These are phyloP conservation scores for Tylopilus sp. DNA, from an alignment of 1,284 basidiomycete genomes.

Conservation along the genomic window DNA sequence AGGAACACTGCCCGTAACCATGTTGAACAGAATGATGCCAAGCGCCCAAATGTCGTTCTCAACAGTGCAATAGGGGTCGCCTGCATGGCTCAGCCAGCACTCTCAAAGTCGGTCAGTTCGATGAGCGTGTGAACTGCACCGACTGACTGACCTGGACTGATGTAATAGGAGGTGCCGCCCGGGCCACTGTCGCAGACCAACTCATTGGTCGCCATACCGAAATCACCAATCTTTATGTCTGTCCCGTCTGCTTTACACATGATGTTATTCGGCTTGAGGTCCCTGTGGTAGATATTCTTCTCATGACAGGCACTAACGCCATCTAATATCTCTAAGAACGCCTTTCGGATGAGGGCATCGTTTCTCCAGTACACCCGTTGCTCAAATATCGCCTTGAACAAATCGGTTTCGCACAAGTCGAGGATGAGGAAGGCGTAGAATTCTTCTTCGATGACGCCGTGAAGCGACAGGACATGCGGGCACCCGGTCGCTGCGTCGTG, in stretches of 20 bases:
- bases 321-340: conserved; percentile 74
- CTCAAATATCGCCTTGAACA: conserved; percentile 48
- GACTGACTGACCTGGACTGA: conserved; percentile 60
- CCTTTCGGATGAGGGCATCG: conserved; percentile 53
- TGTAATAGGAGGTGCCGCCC: conserved; percentile 77
- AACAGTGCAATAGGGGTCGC: conserved; percentile 43
- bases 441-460: conserved; percentile 50
- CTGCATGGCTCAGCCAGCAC: conserved; percentile 41
- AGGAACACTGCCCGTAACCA: conserved; percentile 83
- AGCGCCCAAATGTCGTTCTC: conserved; percentile 90
- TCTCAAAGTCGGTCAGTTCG: conserved; percentile 41
- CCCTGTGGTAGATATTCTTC: conserved; percentile 64
- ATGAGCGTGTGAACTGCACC: neutral
- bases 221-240: conserved; percentile 71
- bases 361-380: conserved; percentile 42
- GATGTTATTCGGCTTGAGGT: conserved; percentile 54
- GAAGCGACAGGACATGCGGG: conserved; percentile 48
- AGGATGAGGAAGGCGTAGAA: conserved; percentile 53
- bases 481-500: conserved; percentile 51
- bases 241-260: conserved; percentile 58
- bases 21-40: conserved; percentile 79
- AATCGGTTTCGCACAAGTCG: conserved; percentile 59
- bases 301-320: conserved; percentile 69
- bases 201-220: conserved; percentile 75
- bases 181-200: conserved; percentile 64